Evolutionary conservation across 192 early-diverging fungal species (phyloP).

Genomic region (Backusella sp.): DNA sequence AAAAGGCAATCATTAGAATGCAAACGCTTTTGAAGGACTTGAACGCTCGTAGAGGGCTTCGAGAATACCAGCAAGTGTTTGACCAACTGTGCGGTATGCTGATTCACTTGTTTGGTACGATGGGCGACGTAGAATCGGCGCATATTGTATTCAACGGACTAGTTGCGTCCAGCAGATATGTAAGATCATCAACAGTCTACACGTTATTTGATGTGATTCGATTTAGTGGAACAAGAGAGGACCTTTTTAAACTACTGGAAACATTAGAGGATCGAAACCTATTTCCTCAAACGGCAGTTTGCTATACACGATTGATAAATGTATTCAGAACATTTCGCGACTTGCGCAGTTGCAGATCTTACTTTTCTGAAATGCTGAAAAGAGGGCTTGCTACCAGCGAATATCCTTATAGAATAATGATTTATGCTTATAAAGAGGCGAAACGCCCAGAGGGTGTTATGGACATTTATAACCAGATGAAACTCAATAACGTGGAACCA

Average conservation of each 20-base stretch:
- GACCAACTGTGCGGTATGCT: slow-evolving; percentile 28
- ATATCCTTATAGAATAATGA: slow-evolving; percentile 29
- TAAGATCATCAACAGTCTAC: slow-evolving; percentile 2
- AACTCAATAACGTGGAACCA: not conserved
- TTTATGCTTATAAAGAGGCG: slow-evolving; percentile 4
- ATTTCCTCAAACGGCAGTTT: not conserved
- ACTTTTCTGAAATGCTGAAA: slow-evolving; percentile 20
- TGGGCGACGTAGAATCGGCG: slow-evolving; percentile 14
- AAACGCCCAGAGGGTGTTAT: not conserved
- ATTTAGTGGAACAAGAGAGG: not conserved
- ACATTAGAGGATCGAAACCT: not conserved
- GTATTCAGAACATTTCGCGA: slow-evolving; percentile 14
- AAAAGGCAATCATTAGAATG: not conserved
- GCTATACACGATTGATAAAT: slow-evolving; percentile 21
- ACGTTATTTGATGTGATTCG: slow-evolving; percentile 29
- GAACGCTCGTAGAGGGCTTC: not conserved
- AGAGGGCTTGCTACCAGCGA: not conserved
- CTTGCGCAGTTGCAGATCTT: not conserved
- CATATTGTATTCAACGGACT: slow-evolving; percentile 17
- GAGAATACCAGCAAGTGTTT: not conserved
- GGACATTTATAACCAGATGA: slow-evolving; percentile 29
- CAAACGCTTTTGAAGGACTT: slow-evolving; percentile 13
- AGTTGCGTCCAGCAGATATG: not conserved
- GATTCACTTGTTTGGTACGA: slow-evolving; percentile 14
- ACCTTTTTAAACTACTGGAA: slow-evolving; percentile 7